Base-by-base conservation (phyloP, 129 eudicot genomes). In the Glebionis coronaria region DNA sequence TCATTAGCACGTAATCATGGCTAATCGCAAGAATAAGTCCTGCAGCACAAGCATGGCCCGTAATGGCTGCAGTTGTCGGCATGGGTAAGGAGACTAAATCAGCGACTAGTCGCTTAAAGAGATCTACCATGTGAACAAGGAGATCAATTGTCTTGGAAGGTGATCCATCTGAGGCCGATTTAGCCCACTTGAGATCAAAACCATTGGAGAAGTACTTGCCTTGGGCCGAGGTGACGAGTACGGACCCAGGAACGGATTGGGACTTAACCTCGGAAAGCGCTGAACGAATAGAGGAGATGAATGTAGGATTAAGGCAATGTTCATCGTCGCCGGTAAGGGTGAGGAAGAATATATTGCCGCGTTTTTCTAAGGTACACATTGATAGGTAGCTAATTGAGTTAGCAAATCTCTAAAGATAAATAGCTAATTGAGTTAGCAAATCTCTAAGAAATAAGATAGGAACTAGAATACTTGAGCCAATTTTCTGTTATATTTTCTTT, bases 11-110 rank as follows among this genome's bases (percentile, higher is more conserved):
- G 59, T 86, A 84, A 61, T 90, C 97, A 56, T 90, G 97, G 42
- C 88, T 52, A 67, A 86, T 42, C 0, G 97, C 94, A 2, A 90
- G 72, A 35, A 80, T n/a, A 57, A 83, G 18, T 12, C 97, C 97
- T 2, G 90, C 88, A 6, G 90, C 94, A 0, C 90, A 82, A 6
- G 94, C 90, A 74, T 90, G 97, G n/a, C 97, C 95, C 0, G 86
- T 75, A 12, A 90, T 67, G 14, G 85, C 88, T 51, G 87, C 88
- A 28, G 86, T 70, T 3, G 97, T 86, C 3, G 90, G 97, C 86
- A 86, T 83, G 1, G 90, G 97, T 31, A 90, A 73, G 13, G 83
- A 75, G 12, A 86, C 45, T 2, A 83, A n/a, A 20, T 86, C 95
- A 4, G 82, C 73, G n/a, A 90, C 68, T 5, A 83, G 50, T 0